A percentile compares a stretch with the other conserved stretches of the same genome.
Conservation (phyloP, 345 rosid species). For the Excoecaria agallocha region DNA sequence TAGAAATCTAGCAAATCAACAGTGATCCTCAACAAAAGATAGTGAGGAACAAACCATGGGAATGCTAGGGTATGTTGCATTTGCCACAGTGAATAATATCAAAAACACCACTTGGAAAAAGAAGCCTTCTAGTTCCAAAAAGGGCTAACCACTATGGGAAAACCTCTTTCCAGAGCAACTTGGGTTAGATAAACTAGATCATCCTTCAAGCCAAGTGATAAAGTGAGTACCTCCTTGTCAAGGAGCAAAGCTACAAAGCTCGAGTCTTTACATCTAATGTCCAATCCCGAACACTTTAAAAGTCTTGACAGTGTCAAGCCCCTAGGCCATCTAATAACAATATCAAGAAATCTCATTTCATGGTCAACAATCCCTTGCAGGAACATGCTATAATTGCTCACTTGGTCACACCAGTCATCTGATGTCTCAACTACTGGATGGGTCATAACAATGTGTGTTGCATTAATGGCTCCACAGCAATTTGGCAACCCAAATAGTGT, state of each 20-base stretch:
- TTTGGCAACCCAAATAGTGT: constrained; percentile 66
- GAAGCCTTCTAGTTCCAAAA: constrained; percentile 75
- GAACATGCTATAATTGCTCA: constrained; percentile 84
- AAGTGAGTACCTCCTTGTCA: constrained; percentile 72
- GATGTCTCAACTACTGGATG: constrained; percentile 91
- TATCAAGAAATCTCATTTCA: constrained; percentile 87
- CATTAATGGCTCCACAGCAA: constrained; percentile 92
- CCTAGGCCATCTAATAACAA: constrained; percentile 92
- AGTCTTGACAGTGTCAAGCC: constrained; percentile 51
- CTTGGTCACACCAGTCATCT: constrained; percentile 93
- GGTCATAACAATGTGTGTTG: constrained; percentile 84
- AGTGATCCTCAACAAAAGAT: neutral
- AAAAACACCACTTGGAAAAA: constrained; percentile 86
- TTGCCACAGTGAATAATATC: constrained; percentile 87
- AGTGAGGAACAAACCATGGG: constrained; percentile 43
- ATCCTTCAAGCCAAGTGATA: constrained; percentile 81
- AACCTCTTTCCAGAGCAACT: constrained; percentile 84
- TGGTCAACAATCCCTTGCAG: constrained; percentile 85
- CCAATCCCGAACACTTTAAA: constrained; percentile 75
- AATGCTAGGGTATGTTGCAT: constrained; percentile 80
- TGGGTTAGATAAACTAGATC: constrained; percentile 91
- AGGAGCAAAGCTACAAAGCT: constrained; percentile 72
- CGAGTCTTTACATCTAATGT: constrained; percentile 70
- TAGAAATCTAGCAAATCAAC: neutral
- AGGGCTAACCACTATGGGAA: constrained; percentile 70